These are phyloP conservation scores for Gaultheria prostrata DNA, from an alignment of 148 eudicot species.

Conservation along the genomic window DNA sequence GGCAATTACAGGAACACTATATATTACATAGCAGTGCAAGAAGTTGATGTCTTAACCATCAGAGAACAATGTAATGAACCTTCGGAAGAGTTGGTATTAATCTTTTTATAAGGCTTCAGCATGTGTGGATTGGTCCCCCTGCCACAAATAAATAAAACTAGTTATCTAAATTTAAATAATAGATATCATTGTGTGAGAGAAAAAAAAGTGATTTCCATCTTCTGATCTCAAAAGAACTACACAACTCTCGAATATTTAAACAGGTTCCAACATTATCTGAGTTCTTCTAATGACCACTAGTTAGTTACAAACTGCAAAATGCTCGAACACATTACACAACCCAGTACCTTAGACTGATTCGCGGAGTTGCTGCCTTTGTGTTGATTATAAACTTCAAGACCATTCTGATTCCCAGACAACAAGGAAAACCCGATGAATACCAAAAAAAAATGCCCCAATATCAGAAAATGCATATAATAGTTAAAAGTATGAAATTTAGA, in stretches of 20 bases:
- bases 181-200: not conserved
- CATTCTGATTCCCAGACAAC: not conserved
- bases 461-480: not conserved
- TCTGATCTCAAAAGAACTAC: not conserved
- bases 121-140: conserved; percentile 5
- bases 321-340: not conserved
- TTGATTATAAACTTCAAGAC: conserved; percentile 6
- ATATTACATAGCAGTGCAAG: not conserved
- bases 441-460: conserved; percentile 8
- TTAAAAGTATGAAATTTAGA: not conserved
- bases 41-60: not conserved
- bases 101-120: not conserved
- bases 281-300: not conserved
- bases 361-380: not conserved
- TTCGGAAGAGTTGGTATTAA: not conserved
- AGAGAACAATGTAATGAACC: conserved; percentile 1
- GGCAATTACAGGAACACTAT: not conserved
- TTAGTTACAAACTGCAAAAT: not conserved
- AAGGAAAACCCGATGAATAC: not conserved
- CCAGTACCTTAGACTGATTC: not conserved
- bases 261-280: not conserved
- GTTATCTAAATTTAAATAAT: not conserved
- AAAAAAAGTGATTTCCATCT: not conserved
- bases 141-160: not conserved
- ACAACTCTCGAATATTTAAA: not conserved